A percentile compares a stretch with the other conserved stretches of the same genome.
Evolutionary conservation across 2,329 filamentous ascomycete genomes (phyloP).

Genomic region (Epichloe festucae): DNA sequence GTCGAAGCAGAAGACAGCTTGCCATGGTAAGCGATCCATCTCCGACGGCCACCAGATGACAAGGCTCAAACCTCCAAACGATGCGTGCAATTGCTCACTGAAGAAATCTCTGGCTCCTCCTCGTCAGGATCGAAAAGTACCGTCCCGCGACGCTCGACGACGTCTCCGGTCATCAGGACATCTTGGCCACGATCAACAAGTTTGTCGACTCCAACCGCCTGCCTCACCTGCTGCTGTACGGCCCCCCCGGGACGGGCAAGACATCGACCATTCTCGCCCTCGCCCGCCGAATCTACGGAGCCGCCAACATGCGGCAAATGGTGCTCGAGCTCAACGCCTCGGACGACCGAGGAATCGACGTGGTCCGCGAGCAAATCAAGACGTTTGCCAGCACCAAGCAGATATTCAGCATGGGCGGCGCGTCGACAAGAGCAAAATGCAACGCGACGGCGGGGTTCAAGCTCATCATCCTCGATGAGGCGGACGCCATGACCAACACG

Average conservation of each 20-base stretch:
- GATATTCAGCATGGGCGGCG: constrained; percentile 68
- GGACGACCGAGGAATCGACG: constrained; percentile 94
- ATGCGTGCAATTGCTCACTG: neutral
- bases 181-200: constrained; percentile 93
- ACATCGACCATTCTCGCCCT: constrained; percentile 93
- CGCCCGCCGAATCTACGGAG: constrained; percentile 82
- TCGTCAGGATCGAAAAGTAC: constrained; percentile 83
- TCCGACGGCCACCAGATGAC: too few species aligned
- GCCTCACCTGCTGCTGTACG: constrained; percentile 91
- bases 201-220: constrained; percentile 91
- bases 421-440: constrained; percentile 23
- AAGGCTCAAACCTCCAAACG: too few species aligned
- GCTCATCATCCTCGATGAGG: constrained; percentile 94
- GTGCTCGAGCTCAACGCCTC: constrained; percentile 95
- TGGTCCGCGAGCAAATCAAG: constrained; percentile 98
- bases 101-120: neutral
- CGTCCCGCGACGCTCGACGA: constrained; percentile 78
- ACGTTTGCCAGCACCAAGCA: constrained; percentile 97
- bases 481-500: constrained; percentile 98
- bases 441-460: constrained; percentile 65
- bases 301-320: constrained; percentile 92
- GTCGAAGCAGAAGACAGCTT: constrained; percentile 88
- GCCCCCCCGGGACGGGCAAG: constrained; percentile 92
- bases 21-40: constrained; percentile 54
- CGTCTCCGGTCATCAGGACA: constrained; percentile 94